Evolutionary conservation across 2,329 filamentous ascomycete genomes (phyloP).

Genomic region (Trichoderma pleuroti): DNA sequence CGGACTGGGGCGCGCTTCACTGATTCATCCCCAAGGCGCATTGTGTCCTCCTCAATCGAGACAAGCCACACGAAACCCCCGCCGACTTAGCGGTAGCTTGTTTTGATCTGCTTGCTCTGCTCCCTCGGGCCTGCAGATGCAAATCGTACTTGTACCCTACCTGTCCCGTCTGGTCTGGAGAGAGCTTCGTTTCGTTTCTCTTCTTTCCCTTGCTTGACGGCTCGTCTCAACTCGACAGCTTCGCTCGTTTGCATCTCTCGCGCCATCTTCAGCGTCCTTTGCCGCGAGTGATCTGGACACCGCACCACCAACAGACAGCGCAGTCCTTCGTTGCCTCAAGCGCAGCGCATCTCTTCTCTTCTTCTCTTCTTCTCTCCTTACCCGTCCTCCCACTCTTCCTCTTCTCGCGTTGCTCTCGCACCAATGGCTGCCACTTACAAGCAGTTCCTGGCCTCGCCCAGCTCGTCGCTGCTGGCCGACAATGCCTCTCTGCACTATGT

Average conservation of each 20-base stretch:
- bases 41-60: slow-evolving; percentile 6
- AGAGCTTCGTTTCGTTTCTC: slow-evolving; percentile 8
- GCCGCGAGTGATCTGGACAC: background rate
- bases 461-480: slow-evolving; percentile 57
- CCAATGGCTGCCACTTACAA: slow-evolving; percentile 56
- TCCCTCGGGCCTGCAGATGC: slow-evolving; percentile 1
- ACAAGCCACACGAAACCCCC: slow-evolving; percentile 5
- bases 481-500: slow-evolving; percentile 80
- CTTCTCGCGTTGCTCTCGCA: slow-evolving; percentile 19
- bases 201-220: background rate
- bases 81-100: background rate
- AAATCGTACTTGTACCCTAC: slow-evolving; percentile 8
- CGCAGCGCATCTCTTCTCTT: background rate
- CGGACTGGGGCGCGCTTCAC: slow-evolving; percentile 11
- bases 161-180: slow-evolving; percentile 4
- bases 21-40: background rate
- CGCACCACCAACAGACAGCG: background rate
- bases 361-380: background rate
- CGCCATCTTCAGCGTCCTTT: background rate
- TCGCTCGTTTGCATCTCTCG: slow-evolving; percentile 7
- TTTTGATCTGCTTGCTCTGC: slow-evolving; percentile 15
- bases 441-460: slow-evolving; percentile 68
- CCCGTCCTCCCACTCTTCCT: background rate
- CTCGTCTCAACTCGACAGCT: background rate
- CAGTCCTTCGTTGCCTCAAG: background rate